Conservation (phyloP, 2,329 filamentous ascomycete genomes). For the Colletotrichum truncatum region DNA sequence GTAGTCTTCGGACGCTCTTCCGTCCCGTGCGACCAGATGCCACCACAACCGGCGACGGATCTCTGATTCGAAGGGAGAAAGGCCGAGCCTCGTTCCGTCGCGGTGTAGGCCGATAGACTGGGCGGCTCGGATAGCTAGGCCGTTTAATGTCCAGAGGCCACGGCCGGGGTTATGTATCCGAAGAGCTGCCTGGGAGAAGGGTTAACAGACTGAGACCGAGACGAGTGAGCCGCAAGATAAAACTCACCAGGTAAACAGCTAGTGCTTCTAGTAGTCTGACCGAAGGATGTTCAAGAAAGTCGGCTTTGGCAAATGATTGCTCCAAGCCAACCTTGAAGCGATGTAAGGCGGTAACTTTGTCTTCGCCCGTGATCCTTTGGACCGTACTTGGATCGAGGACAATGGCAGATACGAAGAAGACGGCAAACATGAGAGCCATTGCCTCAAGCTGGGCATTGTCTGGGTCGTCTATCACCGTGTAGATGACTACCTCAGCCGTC, state of each 20-base stretch:
- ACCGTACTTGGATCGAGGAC: constrained; percentile 51
- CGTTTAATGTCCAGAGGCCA: constrained; percentile 50
- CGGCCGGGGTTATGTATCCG: constrained; percentile 44
- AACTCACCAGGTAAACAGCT: constrained; percentile 46
- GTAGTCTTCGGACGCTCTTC: constrained; percentile 65
- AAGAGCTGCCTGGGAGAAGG: constrained; percentile 41
- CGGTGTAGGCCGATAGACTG: constrained; percentile 61
- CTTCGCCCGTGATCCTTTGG: constrained; percentile 33
- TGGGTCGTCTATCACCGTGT: constrained; percentile 42
- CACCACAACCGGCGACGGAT: constrained; percentile 65
- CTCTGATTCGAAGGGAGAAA: constrained; percentile 57
- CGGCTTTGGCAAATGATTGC: constrained; percentile 46
- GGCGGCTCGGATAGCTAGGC: constrained; percentile 55
- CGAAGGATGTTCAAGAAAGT: constrained; percentile 51
- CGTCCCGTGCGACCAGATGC: constrained; percentile 62
- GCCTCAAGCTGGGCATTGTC: constrained; percentile 35
- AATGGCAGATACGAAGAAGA: constrained; percentile 58
- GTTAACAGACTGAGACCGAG: background rate
- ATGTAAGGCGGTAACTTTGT: constrained; percentile 35
- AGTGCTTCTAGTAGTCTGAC: constrained; percentile 44
- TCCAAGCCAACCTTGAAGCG: constrained; percentile 46
- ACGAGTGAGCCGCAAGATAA: background rate
- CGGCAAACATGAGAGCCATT: constrained; percentile 52
- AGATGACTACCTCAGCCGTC: constrained; percentile 42
- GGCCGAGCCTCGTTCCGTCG: constrained; percentile 47